Percentiles rank a stretch among this genome's conserved stretches.
Evolutionary conservation across 805 yeast species (phyloP).

Genomic region (Schizosaccharomyces japonicus): DNA sequence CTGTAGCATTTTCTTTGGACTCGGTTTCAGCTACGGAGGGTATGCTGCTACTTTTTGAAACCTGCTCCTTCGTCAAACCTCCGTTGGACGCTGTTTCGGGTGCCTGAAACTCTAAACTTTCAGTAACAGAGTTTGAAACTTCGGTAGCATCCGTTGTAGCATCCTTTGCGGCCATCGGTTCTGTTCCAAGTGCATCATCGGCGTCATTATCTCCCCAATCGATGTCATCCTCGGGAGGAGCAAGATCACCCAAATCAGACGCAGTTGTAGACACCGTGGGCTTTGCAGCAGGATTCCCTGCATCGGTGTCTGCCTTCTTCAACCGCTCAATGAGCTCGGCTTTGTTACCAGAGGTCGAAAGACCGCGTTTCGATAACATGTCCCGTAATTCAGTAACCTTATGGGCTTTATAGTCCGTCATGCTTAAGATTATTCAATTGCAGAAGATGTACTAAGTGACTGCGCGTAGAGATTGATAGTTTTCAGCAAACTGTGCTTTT

Average conservation of each 20-base stretch:
- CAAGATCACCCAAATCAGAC: slow-evolving; percentile 3
- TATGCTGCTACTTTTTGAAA: neutral
- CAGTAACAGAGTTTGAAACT: neutral
- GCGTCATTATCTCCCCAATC: slow-evolving; percentile 5
- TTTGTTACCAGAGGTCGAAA: neutral
- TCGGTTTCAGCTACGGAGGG: slow-evolving; percentile 1
- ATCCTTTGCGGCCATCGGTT: too few species aligned
- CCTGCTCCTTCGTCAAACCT: neutral
- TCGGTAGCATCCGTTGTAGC: neutral
- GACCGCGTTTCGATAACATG: neutral
- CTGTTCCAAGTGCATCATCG: neutral
- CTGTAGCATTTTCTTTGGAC: neutral
- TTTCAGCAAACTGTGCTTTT: too few species aligned
- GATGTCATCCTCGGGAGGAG: slow-evolving; percentile 6
- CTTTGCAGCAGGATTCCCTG: slow-evolving; percentile 16
- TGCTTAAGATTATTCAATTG: neutral
- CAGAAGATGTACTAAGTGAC: too few species aligned
- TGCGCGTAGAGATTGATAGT: too few species aligned
- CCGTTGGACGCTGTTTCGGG: neutral
- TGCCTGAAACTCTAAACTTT: neutral
- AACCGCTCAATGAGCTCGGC: neutral
- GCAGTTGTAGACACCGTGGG: neutral
- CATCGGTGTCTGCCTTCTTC: neutral
- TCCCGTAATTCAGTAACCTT: slow-evolving; percentile 1
- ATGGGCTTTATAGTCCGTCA: neutral